Evolutionary conservation across 208 protist species (phyloP).

Genomic region (Trypanosoma cruzi): DNA sequence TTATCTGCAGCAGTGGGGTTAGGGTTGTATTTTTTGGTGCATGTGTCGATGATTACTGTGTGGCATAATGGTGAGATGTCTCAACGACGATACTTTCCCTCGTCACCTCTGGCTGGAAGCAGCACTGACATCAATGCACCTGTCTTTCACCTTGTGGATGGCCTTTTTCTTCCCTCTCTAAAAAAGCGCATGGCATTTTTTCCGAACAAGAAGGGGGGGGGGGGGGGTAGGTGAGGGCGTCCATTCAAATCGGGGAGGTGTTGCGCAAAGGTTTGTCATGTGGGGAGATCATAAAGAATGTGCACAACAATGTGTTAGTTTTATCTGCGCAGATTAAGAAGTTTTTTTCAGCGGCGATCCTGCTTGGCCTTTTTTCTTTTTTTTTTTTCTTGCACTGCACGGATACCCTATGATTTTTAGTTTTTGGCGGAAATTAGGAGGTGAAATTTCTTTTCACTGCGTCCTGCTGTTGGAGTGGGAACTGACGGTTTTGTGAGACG

Average conservation of each 20-base stretch:
- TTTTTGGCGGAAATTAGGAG: background rate
- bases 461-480: background rate
- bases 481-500: background rate
- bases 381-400: constrained; percentile 20
- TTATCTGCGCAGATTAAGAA: constrained; percentile 19
- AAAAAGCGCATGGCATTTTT: no score
- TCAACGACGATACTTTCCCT: constrained; percentile 3
- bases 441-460: background rate
- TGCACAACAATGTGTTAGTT: background rate
- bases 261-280: constrained; percentile 13
- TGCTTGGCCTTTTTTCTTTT: constrained; percentile 39
- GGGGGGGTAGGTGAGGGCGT: no score
- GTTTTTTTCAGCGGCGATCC: constrained; percentile 25
- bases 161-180: constrained; percentile 43
- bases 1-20: constrained; percentile 30
- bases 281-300: background rate
- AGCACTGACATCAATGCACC: constrained; percentile 47
- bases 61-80: constrained; percentile 12
- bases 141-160: constrained; percentile 57
- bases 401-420: constrained; percentile 18
- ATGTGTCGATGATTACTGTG: constrained; percentile 35
- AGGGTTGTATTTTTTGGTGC: constrained; percentile 40
- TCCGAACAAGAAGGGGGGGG: no score
- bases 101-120: constrained; percentile 22
- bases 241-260: background rate